These are phyloP conservation scores for Calonectria henricotiae DNA, from an alignment of 2,329 filamentous ascomycete species.

Conservation along the genomic window DNA sequence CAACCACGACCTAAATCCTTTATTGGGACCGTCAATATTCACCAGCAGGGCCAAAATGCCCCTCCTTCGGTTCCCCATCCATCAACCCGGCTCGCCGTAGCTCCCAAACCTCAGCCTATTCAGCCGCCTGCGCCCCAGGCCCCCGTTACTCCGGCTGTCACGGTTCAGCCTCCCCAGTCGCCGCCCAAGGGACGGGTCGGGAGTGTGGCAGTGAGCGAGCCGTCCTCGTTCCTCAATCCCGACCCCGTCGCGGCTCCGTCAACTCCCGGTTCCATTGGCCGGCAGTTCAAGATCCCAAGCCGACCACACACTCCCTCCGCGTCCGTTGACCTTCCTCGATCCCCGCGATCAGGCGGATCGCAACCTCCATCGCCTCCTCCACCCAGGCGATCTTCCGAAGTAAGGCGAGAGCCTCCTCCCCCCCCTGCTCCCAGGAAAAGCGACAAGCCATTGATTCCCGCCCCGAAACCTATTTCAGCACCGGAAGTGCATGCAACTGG, in stretches of 20 bases:
- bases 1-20: constrained; percentile 52
- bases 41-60: constrained; percentile 49
- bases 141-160: constrained; percentile 74
- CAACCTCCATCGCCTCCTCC: constrained; percentile 77
- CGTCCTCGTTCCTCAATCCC: constrained; percentile 66
- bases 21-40: constrained; percentile 42
- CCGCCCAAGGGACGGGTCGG: constrained; percentile 70
- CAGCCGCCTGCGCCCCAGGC: constrained; percentile 44
- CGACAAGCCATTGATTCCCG: constrained; percentile 73
- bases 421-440: constrained; percentile 83
- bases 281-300: constrained; percentile 70
- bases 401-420: constrained; percentile 70
- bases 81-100: constrained; percentile 49
- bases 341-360: constrained; percentile 65
- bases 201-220: constrained; percentile 59
- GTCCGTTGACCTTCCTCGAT: constrained; percentile 57
- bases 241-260: constrained; percentile 62
- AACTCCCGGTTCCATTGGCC: constrained; percentile 62
- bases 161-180: constrained; percentile 80
- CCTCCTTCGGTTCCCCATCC: constrained; percentile 49
- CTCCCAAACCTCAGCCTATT: constrained; percentile 47
- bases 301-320: constrained; percentile 70
- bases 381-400: constrained; percentile 74
- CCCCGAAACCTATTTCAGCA: constrained; percentile 42
- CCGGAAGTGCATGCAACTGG: constrained; percentile 39